Base-by-base conservation (phyloP, 2,329 filamentous ascomycete genomes). In the Fusarium xylarioides region DNA sequence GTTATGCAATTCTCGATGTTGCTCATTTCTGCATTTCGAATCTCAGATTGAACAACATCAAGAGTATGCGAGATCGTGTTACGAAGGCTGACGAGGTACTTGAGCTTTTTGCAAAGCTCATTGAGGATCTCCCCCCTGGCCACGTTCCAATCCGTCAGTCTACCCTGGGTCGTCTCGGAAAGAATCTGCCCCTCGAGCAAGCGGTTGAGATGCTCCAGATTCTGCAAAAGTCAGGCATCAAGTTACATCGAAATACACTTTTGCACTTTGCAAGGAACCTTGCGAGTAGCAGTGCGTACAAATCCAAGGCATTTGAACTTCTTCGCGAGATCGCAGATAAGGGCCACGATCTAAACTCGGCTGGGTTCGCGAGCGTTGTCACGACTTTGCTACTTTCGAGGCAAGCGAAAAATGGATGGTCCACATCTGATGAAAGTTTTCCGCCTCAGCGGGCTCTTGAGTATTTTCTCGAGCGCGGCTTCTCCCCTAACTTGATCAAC, bases 401-500 rank as follows among this genome's bases (percentile, higher is more conserved):
- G 19, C 63, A 68, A 37, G 49, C 50, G 4, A 56, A 63, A 35
- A 75, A 74, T n/a, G 70, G 67, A 9, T 74, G 70, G 66, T 68
- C 70, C 26, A 53, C 66, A 40, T 23, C 69, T 35, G 65, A 75
- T 14, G 54, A 75, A 18, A 58, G 63, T 19, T 83, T 83, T 53
- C 76, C 77, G 10, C 79, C 78, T 18, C 79, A 78, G 46, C 71
- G 77, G 28, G 79, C 80, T 15, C 75, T 83, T 26, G 74, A 81
- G 47, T 75, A 71, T 49, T 84, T 95, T 56, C 80, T 92, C 16
- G 82, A 87, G 26, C 81, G 87, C n/a, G 92, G 91, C 4, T 82
- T 93, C 53, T 83, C 84, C 26, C 89, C 92, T 30, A 92, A 93
- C 71, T 81, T 89, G 19, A 83, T 90, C 63, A 86, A 87, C 16